phyloP scores from a whole-genome alignment of 2,329 filamentous ascomycete genomes.

The Aureobasidium sp. region DNA sequence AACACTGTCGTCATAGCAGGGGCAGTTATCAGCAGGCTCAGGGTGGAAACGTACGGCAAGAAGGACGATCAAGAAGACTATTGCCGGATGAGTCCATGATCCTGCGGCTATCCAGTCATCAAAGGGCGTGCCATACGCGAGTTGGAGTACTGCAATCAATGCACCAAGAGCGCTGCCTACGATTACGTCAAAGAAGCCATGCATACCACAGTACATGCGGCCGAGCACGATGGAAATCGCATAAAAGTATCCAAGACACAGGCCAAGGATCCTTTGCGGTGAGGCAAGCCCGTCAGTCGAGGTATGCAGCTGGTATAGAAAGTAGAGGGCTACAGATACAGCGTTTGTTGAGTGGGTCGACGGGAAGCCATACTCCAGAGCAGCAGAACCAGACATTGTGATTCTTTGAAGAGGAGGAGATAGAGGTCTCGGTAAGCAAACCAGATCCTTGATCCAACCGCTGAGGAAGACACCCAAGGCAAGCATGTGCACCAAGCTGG shows the following conservation, averaged over 20 bases:
- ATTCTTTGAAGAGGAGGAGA: conserved; percentile 90
- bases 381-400: conserved; percentile 93
- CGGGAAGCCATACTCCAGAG: conserved; percentile 93
- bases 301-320: conserved; percentile 61
- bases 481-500: conserved; percentile 50
- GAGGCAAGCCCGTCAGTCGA: conserved; percentile 53
- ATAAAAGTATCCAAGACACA: conserved; percentile 72
- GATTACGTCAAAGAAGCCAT: conserved; percentile 88
- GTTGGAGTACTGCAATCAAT: conserved; percentile 51
- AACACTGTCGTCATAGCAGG: conserved; percentile 93
- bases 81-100: conserved; percentile 56
- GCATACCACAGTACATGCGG: conserved; percentile 95
- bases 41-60: conserved; percentile 82
- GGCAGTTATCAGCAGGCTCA: conserved; percentile 92
- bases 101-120: conserved; percentile 65
- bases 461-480: conserved; percentile 62
- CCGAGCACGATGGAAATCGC: conserved; percentile 84
- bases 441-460: conserved; percentile 88
- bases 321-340: conserved; percentile 85
- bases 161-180: conserved; percentile 73
- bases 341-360: conserved; percentile 97
- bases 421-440: conserved; percentile 83
- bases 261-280: conserved; percentile 43
- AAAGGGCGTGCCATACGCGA: conserved; percentile 50
- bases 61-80: conserved; percentile 61